phyloP scores from a whole-genome alignment of 192 early-diverging fungal species.

The Tieghemiomyces parasiticus region DNA sequence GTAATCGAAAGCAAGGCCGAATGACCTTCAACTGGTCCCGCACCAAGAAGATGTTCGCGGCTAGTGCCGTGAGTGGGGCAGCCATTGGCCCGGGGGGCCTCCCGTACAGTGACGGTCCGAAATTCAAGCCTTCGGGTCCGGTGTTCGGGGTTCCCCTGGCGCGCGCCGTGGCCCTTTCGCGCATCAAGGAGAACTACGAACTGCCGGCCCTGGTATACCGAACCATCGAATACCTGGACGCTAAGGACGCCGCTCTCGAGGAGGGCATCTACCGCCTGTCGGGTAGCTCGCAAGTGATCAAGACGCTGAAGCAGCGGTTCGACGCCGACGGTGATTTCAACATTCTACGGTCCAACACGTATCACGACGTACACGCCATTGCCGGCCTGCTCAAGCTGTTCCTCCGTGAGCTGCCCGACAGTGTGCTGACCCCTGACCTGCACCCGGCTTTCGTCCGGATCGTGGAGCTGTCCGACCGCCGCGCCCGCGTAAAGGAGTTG shows the following conservation, averaged over 20 bases:
- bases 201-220: conserved; percentile 86
- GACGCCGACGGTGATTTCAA: conserved; percentile 38
- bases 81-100: neutral
- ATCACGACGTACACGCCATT: conserved; percentile 88
- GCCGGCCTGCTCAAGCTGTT: conserved; percentile 86
- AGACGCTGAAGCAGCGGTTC: conserved; percentile 64
- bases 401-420: conserved; percentile 74
- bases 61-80: neutral
- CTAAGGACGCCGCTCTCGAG: conserved; percentile 72
- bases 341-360: conserved; percentile 28
- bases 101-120: neutral
- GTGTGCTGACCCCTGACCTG: conserved; percentile 80
- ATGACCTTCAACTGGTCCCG: conserved; percentile 35
- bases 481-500: conserved; percentile 69
- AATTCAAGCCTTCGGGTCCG: conserved; percentile 13
- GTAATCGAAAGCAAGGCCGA: conserved; percentile 27
- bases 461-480: conserved; percentile 63
- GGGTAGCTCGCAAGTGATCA: conserved; percentile 58
- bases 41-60: neutral
- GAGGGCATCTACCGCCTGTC: conserved; percentile 92
- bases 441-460: conserved; percentile 71
- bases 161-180: conserved; percentile 50
- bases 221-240: conserved; percentile 92
- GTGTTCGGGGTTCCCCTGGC: conserved; percentile 85
- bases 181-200: conserved; percentile 57